These are phyloP conservation scores for Echeveria elegans DNA, from an alignment of 164 flowering plant species.

Conservation along the genomic window DNA sequence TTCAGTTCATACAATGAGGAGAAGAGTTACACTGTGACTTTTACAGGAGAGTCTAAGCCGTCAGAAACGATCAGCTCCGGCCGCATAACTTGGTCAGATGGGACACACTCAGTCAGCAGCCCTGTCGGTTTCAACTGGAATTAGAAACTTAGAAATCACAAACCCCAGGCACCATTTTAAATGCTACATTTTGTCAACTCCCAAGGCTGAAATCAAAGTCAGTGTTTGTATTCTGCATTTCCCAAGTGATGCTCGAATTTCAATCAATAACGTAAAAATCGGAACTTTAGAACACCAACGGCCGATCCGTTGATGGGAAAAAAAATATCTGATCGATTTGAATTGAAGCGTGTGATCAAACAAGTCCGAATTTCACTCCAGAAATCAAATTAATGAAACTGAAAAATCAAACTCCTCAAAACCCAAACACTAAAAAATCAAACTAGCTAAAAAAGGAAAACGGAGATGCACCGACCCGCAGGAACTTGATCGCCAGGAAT, in stretches of 20 bases:
- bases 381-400: background rate
- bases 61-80: conserved; percentile 43
- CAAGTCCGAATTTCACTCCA: background rate
- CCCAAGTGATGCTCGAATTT: background rate
- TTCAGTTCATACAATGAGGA: conserved; percentile 41
- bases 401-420: background rate
- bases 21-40: conserved; percentile 41
- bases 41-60: conserved; percentile 39
- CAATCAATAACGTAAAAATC: background rate
- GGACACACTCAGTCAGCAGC: conserved; percentile 47
- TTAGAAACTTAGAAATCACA: background rate
- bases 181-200: background rate
- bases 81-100: conserved; percentile 59
- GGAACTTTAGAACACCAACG: background rate
- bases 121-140: conserved; percentile 56
- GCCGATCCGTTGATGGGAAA: background rate
- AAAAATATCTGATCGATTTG: background rate
- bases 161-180: background rate
- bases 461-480: too few species aligned
- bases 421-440: background rate
- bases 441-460: background rate
- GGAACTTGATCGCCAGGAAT: background rate
- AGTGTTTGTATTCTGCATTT: background rate
- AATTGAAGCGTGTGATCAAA: background rate
- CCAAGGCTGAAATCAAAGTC: too few species aligned